Percentiles rank a stretch among this genome's conserved stretches.
These are phyloP conservation scores for Citrullus amarus DNA, from an alignment of 306 rosid species.

Conservation along the genomic window DNA sequence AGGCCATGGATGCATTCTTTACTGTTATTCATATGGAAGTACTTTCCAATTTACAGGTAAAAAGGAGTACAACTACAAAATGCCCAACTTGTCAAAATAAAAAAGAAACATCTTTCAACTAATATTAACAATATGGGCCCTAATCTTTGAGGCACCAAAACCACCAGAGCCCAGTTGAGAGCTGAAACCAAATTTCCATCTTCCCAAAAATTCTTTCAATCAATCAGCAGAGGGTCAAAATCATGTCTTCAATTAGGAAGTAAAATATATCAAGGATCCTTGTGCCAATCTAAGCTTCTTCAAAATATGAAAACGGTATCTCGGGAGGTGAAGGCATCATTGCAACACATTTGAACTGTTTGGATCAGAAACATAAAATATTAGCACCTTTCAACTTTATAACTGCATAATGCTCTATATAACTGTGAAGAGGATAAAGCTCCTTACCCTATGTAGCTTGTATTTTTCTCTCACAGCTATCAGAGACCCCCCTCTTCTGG, in stretches of 20 bases:
- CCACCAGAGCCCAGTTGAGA: not conserved
- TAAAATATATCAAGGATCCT: not conserved
- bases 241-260: not conserved
- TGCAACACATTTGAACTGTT: slow-evolving; percentile 81
- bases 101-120: not conserved
- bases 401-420: not conserved
- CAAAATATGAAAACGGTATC: slow-evolving; percentile 48
- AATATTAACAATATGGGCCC: not conserved
- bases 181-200: not conserved
- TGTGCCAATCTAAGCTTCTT: slow-evolving; percentile 10
- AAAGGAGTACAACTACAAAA: not conserved
- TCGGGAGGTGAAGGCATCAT: slow-evolving; percentile 71
- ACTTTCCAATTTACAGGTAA: not conserved
- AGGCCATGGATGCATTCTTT: not conserved
- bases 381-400: slow-evolving; percentile 1
- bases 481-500: slow-evolving; percentile 57
- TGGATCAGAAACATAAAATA: slow-evolving; percentile 7
- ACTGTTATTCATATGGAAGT: not conserved
- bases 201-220: not conserved
- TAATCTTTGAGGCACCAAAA: not conserved
- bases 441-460: slow-evolving; percentile 64
- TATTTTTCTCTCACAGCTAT: slow-evolving; percentile 66
- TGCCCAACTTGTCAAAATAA: slow-evolving; percentile 1
- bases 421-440: not conserved
- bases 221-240: not conserved